Evolutionary conservation across 2,329 filamentous ascomycete genomes (phyloP).

Genomic region (Orbilia quercus): DNA sequence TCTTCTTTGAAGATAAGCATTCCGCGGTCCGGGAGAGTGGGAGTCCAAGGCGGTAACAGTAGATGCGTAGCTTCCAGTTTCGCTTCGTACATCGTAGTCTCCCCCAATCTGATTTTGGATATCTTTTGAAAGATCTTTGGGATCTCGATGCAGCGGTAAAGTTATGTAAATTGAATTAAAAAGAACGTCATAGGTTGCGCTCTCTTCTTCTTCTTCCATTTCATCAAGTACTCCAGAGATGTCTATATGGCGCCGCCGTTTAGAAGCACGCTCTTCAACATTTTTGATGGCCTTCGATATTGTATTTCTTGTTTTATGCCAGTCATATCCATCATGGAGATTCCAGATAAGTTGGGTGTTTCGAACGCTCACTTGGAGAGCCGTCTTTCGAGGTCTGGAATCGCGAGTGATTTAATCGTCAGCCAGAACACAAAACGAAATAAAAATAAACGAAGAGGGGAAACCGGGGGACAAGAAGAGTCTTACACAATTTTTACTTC

Average conservation of each 20-base stretch:
- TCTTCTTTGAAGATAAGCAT: conserved; percentile 61
- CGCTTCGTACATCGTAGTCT: conserved; percentile 84
- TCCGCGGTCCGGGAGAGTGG: conserved; percentile 61
- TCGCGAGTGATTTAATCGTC: no score
- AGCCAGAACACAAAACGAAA: not conserved
- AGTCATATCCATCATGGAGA: conserved; percentile 96
- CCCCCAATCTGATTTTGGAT: conserved; percentile 77
- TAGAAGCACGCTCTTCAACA: conserved; percentile 82
- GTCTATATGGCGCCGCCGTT: conserved; percentile 73
- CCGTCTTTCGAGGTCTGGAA: conserved; percentile 61
- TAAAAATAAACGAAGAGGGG: not conserved
- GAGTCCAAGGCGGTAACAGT: conserved; percentile 63
- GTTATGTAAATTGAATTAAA: conserved; percentile 99
- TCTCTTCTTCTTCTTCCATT: conserved; percentile 80
- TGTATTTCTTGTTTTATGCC: conserved; percentile 84
- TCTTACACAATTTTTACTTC: conserved; percentile 40
- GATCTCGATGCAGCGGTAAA: conserved; percentile 85
- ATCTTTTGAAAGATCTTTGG: conserved; percentile 79
- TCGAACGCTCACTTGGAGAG: conserved; percentile 80
- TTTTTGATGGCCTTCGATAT: conserved; percentile 90
- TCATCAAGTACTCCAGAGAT: conserved; percentile 69
- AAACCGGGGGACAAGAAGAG: not conserved
- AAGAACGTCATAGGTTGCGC: conserved; percentile 89
- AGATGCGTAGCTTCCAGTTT: conserved; percentile 88
- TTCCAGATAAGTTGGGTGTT: conserved; percentile 98